phyloP scores from a whole-genome alignment of 352 stramenopile species.

The Pythium aquatile region DNA sequence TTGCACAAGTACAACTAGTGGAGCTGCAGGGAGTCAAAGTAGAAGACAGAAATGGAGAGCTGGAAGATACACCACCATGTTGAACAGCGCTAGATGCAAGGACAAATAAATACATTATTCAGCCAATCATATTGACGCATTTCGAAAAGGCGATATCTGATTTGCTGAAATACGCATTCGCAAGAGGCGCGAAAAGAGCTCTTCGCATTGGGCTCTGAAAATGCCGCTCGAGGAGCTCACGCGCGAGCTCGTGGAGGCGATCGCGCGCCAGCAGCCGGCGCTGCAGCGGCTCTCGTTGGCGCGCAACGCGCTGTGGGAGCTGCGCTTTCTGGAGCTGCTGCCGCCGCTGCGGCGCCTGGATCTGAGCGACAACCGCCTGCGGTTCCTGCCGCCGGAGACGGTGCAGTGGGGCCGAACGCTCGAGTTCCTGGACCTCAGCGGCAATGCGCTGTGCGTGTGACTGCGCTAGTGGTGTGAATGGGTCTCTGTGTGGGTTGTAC shows the following conservation, averaged over 20 bases:
- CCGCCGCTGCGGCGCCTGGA: constrained; percentile 52
- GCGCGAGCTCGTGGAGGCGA: constrained; percentile 56
- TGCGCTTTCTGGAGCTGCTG: constrained; percentile 52
- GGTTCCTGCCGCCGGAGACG: constrained; percentile 35
- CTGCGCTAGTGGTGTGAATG: neutral
- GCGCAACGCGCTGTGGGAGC: constrained; percentile 48
- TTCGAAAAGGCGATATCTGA: neutral
- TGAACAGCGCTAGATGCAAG: neutral
- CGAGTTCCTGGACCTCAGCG: constrained; percentile 46
- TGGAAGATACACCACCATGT: neutral
- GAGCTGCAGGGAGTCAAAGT: neutral
- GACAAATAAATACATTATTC: neutral
- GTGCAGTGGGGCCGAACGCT: constrained; percentile 38
- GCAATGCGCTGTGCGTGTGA: constrained; percentile 49
- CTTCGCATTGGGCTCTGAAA: neutral
- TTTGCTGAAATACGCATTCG: neutral
- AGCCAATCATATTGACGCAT: neutral
- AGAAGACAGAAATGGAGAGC: neutral
- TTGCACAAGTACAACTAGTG: constrained; percentile 1
- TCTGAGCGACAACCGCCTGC: constrained; percentile 55
- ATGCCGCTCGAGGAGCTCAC: constrained; percentile 62
- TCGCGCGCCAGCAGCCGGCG: constrained; percentile 55
- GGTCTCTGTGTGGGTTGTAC: neutral
- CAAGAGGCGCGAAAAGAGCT: constrained; percentile 5
- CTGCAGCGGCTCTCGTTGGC: constrained; percentile 67